Conservation (phyloP, 2,329 filamentous ascomycete genomes). For the Keithomyces neogunnii region DNA sequence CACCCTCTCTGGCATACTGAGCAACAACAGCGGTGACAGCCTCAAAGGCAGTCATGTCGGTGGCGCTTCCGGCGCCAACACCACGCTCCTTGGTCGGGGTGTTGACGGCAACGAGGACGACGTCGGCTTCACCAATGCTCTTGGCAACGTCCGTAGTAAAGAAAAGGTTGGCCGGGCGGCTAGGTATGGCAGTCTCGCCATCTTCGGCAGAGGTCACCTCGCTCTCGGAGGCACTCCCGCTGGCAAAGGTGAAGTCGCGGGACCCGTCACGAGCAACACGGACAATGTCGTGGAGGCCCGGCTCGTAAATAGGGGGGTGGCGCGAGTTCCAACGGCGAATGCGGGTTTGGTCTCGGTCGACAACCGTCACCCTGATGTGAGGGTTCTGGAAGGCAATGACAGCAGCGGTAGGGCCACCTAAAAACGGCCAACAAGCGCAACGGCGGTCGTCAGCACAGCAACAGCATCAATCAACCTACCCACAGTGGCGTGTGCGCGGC, state of each 20-base stretch:
- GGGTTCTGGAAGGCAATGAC: conserved; percentile 69
- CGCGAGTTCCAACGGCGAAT: conserved; percentile 67
- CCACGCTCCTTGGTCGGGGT: conserved; percentile 69
- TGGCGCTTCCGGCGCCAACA: conserved; percentile 60
- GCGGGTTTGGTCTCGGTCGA: conserved; percentile 57
- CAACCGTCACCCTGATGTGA: conserved; percentile 62
- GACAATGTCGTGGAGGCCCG: conserved; percentile 60
- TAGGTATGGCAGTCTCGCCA: conserved; percentile 25
- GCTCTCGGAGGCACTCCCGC: conserved; percentile 23
- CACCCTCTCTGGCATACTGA: conserved; percentile 53
- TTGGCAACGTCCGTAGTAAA: conserved; percentile 61
- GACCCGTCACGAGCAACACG: conserved; percentile 53
- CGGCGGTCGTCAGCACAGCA: not conserved
- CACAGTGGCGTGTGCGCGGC: not conserved
- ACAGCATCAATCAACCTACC: not conserved
- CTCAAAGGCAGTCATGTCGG: conserved; percentile 66
- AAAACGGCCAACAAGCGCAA: not conserved
- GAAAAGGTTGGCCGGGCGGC: conserved; percentile 56
- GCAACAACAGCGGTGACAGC: conserved; percentile 61
- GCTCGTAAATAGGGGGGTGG: conserved; percentile 69
- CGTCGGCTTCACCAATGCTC: conserved; percentile 57
- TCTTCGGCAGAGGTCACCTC: conserved; percentile 23
- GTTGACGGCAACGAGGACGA: conserved; percentile 70
- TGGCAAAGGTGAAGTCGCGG: conserved; percentile 32
- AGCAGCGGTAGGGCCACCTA: conserved; percentile 67